A percentile compares a stretch with the other conserved stretches of the same genome.
These are phyloP conservation scores for Rubroboletus pulcherrimus DNA, from an alignment of 768 basidiomycete species.

Conservation along the genomic window DNA sequence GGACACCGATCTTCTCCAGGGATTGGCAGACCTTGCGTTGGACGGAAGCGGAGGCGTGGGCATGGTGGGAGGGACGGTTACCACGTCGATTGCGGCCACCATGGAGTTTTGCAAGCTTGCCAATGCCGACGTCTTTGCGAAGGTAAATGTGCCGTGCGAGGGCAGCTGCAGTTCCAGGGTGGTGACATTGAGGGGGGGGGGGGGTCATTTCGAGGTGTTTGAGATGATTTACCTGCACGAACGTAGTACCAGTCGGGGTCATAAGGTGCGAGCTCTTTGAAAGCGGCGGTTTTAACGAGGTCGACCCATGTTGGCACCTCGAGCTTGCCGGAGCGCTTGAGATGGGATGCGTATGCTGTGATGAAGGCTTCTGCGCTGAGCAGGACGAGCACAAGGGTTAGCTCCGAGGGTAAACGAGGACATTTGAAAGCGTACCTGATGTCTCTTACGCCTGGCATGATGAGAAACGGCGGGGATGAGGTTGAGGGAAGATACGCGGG, in stretches of 20 bases:
- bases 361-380: slow-evolving; percentile 91
- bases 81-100: slow-evolving; percentile 95
- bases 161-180: slow-evolving; percentile 55
- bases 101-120: slow-evolving; percentile 92
- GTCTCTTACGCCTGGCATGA: slow-evolving; percentile 82
- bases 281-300: slow-evolving; percentile 95
- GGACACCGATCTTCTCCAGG: slow-evolving; percentile 97
- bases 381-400: neutral
- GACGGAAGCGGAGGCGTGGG: slow-evolving; percentile 77
- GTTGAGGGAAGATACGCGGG: slow-evolving; percentile 31
- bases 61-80: slow-evolving; percentile 95
- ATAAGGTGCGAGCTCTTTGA: slow-evolving; percentile 98
- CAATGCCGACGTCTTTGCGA: slow-evolving; percentile 94
- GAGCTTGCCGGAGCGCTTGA: slow-evolving; percentile 98
- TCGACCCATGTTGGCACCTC: slow-evolving; percentile 99
- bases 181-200: neutral
- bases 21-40: slow-evolving; percentile 96
- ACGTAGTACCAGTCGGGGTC: slow-evolving; percentile 99
- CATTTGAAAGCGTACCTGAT: slow-evolving; percentile 48
- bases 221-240: slow-evolving; percentile 76
- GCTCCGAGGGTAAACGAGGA: neutral
- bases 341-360: slow-evolving; percentile 88
- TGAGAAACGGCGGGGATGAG: slow-evolving; percentile 25
- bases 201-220: neutral
- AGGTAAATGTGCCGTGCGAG: slow-evolving; percentile 99